These are phyloP conservation scores for Trichoderma oligosporum DNA, from an alignment of 2,329 filamentous ascomycete genomes.

Conservation along the genomic window DNA sequence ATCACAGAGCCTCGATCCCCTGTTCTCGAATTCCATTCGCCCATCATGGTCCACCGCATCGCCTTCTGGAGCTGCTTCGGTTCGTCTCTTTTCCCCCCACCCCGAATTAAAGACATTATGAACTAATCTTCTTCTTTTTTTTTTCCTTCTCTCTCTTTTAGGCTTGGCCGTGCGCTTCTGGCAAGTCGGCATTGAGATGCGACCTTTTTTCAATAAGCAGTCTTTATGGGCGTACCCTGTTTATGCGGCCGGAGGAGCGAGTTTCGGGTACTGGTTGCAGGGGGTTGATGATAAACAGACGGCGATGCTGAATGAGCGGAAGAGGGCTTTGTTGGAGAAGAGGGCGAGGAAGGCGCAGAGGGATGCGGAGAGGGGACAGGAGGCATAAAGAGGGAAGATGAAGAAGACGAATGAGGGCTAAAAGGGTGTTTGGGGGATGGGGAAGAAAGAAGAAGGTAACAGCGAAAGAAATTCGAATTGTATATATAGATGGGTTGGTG, in stretches of 20 bases:
- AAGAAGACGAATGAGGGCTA: background rate
- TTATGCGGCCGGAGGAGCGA: constrained; percentile 79
- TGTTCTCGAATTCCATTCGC: constrained; percentile 24
- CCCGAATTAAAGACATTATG: background rate
- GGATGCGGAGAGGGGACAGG: constrained; percentile 28
- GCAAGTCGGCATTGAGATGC: constrained; percentile 98
- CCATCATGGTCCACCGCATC: constrained; percentile 59
- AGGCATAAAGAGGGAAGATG: constrained; percentile 1
- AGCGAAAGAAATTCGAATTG: background rate
- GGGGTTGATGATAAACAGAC: constrained; percentile 82
- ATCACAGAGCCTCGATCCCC: background rate
- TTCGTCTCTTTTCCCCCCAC: constrained; percentile 47
- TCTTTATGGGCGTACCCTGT: constrained; percentile 89
- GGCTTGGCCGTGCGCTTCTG: constrained; percentile 88
- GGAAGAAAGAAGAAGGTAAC: background rate
- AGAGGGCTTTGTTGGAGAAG: constrained; percentile 82
- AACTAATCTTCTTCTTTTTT: background rate
- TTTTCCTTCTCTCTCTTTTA: constrained; percentile 44
- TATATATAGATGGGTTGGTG: constrained; percentile 1
- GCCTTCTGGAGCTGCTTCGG: constrained; percentile 90
- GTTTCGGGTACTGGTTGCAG: constrained; percentile 96
- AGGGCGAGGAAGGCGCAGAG: constrained; percentile 60
- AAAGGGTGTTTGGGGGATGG: too few relatives aligned
- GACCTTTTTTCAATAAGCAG: constrained; percentile 80
- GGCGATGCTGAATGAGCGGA: constrained; percentile 71